phyloP scores from a whole-genome alignment of 2,329 filamentous ascomycete species.

The Cylindrodendrum hubeiense region DNA sequence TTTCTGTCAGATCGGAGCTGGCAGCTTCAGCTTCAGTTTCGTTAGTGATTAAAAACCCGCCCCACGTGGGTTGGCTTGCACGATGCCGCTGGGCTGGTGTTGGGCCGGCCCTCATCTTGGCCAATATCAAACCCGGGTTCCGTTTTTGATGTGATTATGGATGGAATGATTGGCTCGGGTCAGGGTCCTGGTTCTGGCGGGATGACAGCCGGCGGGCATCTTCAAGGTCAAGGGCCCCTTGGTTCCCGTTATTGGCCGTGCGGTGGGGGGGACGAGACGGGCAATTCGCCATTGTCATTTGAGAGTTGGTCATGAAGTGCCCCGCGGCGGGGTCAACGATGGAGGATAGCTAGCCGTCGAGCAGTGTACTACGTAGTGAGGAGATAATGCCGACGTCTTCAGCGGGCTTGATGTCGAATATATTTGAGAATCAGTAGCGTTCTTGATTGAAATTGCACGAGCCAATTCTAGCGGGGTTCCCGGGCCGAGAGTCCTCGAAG shows the following conservation, averaged over 20 bases:
- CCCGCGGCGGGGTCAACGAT: slow-evolving; percentile 40
- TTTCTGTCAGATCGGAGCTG: slow-evolving; percentile 21
- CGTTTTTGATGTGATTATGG: slow-evolving; percentile 35
- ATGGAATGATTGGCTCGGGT: slow-evolving; percentile 36
- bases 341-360: slow-evolving; percentile 10
- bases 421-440: neutral
- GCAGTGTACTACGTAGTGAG: neutral
- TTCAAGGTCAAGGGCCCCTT: slow-evolving; percentile 10
- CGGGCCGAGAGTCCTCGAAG: neutral
- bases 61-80: slow-evolving; percentile 27
- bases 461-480: neutral
- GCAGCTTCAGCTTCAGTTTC: slow-evolving; percentile 9
- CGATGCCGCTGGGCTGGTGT: slow-evolving; percentile 22
- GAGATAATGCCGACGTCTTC: neutral
- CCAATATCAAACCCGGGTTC: slow-evolving; percentile 25
- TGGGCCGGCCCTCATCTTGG: slow-evolving; percentile 26
- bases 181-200: slow-evolving; percentile 18
- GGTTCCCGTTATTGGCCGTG: slow-evolving; percentile 30
- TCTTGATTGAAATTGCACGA: neutral
- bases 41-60: slow-evolving; percentile 7
- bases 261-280: neutral
- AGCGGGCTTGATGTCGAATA: neutral
- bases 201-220: slow-evolving; percentile 28
- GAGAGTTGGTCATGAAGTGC: slow-evolving; percentile 22
- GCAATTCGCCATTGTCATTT: slow-evolving; percentile 12